Evolutionary conservation across 108 stramenopile genomes (phyloP), one percentile per base, ranked within the genome.

Genomic region (Mediolabrus comicus): DNA sequence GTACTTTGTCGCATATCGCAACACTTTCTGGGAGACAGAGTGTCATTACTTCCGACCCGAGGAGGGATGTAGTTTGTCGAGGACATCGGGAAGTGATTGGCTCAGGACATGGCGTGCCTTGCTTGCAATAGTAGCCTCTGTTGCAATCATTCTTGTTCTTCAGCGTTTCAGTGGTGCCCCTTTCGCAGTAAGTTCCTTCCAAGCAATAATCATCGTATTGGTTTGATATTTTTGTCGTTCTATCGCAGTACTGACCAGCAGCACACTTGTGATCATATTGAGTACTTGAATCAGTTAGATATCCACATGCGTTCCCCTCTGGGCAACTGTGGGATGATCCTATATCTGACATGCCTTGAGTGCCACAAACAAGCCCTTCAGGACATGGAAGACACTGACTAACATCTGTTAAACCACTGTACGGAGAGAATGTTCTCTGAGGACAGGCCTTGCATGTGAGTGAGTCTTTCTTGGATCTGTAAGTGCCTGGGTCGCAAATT

Each of bases 301-400:
- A 68, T 16, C 89, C 87, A 63, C 95, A 95, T n/a, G 69, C 70
- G 58, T 87, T 71, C 3, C 92, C 92, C 33, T 77, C 87, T 6
- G 88, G 83, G 49, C 95, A 95, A 14, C 71, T 65, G 53, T 67
- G 43, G 32, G 79, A 75, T 17, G 53, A 58, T 3, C 53, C 43
- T 16, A 91, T 59, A 49, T 88, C 80, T 12, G 52, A 27, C 86
- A 91, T 85, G 24, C 83, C 86, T 68, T 89, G 65, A 8, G 57
- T 58, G 27, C 86, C 86, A 38, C 92, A 92, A 11, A 94, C 86
- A 35, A 86, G 71, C 2, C 90, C 90, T 25, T 72, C 65, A 2
- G 89, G 88, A 59, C 91, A 91, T 4, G 95, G 95, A 29, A 90
- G 77, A 70, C 95, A 95, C n/a, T 80, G 71, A 25, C 85, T 84